Evolutionary conservation across 805 yeast species (phyloP).

Genomic region (Wickerhamomyces queroliae): DNA sequence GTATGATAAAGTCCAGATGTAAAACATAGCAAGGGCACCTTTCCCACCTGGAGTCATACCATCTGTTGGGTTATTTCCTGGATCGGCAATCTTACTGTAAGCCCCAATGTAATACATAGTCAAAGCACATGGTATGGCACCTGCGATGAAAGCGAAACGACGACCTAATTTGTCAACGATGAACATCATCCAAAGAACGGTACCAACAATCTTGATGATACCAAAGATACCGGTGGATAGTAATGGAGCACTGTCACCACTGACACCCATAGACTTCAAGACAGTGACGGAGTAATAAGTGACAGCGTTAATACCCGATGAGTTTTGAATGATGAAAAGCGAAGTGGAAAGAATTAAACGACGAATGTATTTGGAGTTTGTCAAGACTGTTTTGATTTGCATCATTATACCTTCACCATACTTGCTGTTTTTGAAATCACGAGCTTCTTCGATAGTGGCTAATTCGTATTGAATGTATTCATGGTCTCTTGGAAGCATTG

Average conservation of each 20-base stretch:
- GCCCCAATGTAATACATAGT: conserved; percentile 14
- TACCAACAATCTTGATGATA: conserved; percentile 38
- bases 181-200: conserved; percentile 18
- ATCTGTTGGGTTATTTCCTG: not conserved
- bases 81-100: conserved; percentile 9
- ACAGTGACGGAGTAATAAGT: conserved; percentile 48
- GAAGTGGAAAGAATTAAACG: conserved; percentile 33
- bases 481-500: conserved; percentile 32
- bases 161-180: conserved; percentile 14
- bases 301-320: conserved; percentile 45
- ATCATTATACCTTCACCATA: conserved; percentile 34
- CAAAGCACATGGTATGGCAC: conserved; percentile 9
- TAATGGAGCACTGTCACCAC: conserved; percentile 36
- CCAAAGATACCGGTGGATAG: conserved; percentile 51
- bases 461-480: conserved; percentile 37
- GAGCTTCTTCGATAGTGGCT: conserved; percentile 22
- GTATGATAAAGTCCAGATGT: conserved; percentile 14
- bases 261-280: conserved; percentile 42
- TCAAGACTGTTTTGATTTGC: conserved; percentile 32
- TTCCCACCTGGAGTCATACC: conserved; percentile 13
- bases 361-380: conserved; percentile 24
- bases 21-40: conserved; percentile 13
- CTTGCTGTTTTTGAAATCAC: conserved; percentile 19
- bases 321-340: conserved; percentile 38
- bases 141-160: conserved; percentile 7